Percentiles rank a stretch among this genome's conserved stretches.
phyloP scores from a whole-genome alignment of 768 basidiomycete species.

The Pholiota molesta region DNA sequence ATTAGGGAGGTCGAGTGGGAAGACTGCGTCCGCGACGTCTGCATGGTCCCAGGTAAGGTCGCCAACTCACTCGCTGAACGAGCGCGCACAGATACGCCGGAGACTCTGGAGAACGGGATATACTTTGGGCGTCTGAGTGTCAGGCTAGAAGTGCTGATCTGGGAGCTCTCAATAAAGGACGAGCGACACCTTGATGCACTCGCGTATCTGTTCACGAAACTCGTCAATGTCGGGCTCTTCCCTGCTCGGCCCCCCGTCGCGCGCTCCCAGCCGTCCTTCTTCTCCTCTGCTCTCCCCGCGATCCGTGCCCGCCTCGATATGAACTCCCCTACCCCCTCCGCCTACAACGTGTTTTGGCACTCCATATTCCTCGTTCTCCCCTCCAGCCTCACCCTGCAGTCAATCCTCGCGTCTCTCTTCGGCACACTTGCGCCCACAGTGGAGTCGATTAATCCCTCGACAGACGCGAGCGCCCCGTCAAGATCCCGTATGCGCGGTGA shows the following conservation, averaged over 20 bases:
- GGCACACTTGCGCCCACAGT: slow-evolving; percentile 38
- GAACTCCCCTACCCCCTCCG: slow-evolving; percentile 40
- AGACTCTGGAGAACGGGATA: slow-evolving; percentile 51
- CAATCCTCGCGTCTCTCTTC: slow-evolving; percentile 63
- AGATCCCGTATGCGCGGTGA: slow-evolving; percentile 48
- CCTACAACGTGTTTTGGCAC: slow-evolving; percentile 41
- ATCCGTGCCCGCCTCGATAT: slow-evolving; percentile 39
- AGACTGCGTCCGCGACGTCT: slow-evolving; percentile 66
- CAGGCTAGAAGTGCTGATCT: slow-evolving; percentile 56
- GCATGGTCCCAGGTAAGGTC: slow-evolving; percentile 74
- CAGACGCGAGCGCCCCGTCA: slow-evolving; percentile 27
- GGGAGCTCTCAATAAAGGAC: slow-evolving; percentile 37
- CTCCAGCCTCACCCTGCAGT: slow-evolving; percentile 55
- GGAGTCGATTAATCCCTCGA: slow-evolving; percentile 24
- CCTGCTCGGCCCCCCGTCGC: slow-evolving; percentile 50
- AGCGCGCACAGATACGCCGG: slow-evolving; percentile 37
- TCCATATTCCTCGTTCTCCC: slow-evolving; percentile 47
- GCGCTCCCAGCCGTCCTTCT: slow-evolving; percentile 76
- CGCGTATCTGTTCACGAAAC: slow-evolving; percentile 61
- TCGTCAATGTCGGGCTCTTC: slow-evolving; percentile 70
- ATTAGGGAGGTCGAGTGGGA: slow-evolving; percentile 63
- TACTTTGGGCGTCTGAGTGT: slow-evolving; percentile 59
- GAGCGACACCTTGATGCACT: slow-evolving; percentile 30
- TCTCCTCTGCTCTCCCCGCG: slow-evolving; percentile 48
- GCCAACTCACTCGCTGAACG: slow-evolving; percentile 66